These are phyloP conservation scores for Phytophthora aleatoria DNA, from an alignment of 352 stramenopile species.

Conservation along the genomic window DNA sequence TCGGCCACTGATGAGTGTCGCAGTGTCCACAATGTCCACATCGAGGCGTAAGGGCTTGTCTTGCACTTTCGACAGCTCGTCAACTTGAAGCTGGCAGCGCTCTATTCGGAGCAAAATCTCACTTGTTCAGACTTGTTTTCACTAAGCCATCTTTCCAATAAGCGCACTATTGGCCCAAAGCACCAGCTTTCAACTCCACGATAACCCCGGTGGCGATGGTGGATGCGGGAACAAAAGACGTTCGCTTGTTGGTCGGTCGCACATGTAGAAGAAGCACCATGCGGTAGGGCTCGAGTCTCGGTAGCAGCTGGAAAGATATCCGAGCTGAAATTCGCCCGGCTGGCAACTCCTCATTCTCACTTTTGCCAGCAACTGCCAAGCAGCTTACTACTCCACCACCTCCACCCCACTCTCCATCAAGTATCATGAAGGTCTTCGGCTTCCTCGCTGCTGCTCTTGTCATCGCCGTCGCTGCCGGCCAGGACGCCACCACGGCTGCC, in stretches of 20 bases:
- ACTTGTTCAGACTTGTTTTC: constrained; percentile 8
- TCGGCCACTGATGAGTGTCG: background rate
- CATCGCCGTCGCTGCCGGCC: constrained; percentile 35
- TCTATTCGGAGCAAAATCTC: constrained; percentile 10
- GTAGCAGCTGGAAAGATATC: background rate
- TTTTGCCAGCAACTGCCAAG: constrained; percentile 49
- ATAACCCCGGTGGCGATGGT: constrained; percentile 4
- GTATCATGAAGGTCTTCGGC: constrained; percentile 49
- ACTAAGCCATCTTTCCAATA: constrained; percentile 1
- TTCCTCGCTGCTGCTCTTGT: constrained; percentile 48
- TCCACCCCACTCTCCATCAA: constrained; percentile 12
- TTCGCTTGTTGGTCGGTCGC: constrained; percentile 21
- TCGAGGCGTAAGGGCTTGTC: background rate
- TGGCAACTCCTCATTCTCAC: constrained; percentile 35
- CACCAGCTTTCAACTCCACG: constrained; percentile 16
- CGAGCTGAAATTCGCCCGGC: constrained; percentile 3
- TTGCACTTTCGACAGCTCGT: background rate
- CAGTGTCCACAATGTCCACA: constrained; percentile 15
- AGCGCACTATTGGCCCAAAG: background rate
- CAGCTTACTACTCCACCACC: constrained; percentile 27
- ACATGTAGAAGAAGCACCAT: constrained; percentile 5
- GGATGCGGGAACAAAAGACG: constrained; percentile 12
- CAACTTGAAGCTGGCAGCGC: constrained; percentile 27
- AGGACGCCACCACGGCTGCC: constrained; percentile 23
- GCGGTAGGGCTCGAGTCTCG: constrained; percentile 13